phyloP scores from a whole-genome alignment of 768 basidiomycete genomes.

The Tubosaeta brunneosetosa region DNA sequence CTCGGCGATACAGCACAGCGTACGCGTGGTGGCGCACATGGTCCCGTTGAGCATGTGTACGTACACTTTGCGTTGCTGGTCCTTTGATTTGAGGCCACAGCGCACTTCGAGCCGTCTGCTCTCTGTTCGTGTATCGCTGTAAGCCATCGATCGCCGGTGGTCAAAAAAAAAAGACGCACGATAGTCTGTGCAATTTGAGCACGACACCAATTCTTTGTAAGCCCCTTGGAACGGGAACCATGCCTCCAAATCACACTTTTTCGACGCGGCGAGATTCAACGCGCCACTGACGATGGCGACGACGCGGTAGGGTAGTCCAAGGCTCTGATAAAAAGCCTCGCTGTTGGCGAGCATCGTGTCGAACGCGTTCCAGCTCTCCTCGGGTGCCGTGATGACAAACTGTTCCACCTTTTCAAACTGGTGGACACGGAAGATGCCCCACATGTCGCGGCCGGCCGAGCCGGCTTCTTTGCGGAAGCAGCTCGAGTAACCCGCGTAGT shows the following conservation, averaged over 20 bases:
- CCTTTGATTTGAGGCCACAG: conserved; percentile 87
- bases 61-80: conserved; percentile 87
- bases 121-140: conserved; percentile 46
- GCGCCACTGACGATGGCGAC: conserved; percentile 96
- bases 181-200: conserved; percentile 98
- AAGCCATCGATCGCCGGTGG: background rate
- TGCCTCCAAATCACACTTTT: conserved; percentile 97
- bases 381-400: conserved; percentile 92
- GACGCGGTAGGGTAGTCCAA: conserved; percentile 87
- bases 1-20: conserved; percentile 96
- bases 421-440: conserved; percentile 99
- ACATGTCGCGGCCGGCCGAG: conserved; percentile 94
- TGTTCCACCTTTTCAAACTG: conserved; percentile 99
- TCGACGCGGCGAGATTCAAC: conserved; percentile 92
- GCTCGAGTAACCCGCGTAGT: conserved; percentile 85
- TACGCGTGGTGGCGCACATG: conserved; percentile 93
- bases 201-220: conserved; percentile 97
- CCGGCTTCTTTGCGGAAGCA: conserved; percentile 99
- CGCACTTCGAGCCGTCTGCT: conserved; percentile 88
- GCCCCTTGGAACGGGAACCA: conserved; percentile 98
- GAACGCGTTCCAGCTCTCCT: conserved; percentile 92
- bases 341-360: conserved; percentile 86
- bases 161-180: conserved; percentile 52
- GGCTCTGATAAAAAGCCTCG: conserved; percentile 94
- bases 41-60: conserved; percentile 99